Evolutionary conservation across 2,329 filamentous ascomycete genomes (phyloP).

Genomic region (Grosmannia huntii): DNA sequence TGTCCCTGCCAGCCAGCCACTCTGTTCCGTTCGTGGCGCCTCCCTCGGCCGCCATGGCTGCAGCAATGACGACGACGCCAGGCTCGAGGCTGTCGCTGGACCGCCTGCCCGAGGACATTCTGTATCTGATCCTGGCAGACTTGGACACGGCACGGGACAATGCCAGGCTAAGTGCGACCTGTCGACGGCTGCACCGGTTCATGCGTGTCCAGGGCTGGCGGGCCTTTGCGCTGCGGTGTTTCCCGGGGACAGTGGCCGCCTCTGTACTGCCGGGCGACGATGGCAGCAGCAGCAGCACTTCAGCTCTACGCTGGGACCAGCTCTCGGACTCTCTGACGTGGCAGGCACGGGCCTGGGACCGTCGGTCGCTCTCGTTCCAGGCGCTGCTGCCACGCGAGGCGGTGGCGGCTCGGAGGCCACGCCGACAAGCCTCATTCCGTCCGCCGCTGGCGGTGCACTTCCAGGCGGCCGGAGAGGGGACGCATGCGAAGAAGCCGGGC

Average conservation of each 20-base stretch:
- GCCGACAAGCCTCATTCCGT: constrained; percentile 21
- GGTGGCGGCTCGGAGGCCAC: constrained; percentile 14
- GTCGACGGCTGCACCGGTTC: constrained; percentile 25
- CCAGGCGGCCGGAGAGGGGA: constrained; percentile 13
- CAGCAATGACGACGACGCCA: not conserved
- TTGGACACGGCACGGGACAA: constrained; percentile 36
- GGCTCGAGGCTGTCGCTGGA: constrained; percentile 17
- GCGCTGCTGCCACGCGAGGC: constrained; percentile 16
- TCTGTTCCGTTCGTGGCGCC: not conserved
- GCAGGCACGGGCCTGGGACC: constrained; percentile 41
- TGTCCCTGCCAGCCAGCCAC: not conserved
- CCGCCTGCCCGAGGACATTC: constrained; percentile 35
- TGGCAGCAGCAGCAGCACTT: not conserved
- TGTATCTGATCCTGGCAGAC: constrained; percentile 34
- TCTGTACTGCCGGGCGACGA: not conserved
- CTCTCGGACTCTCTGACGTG: constrained; percentile 35
- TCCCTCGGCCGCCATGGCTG: not conserved
- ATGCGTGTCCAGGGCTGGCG: constrained; percentile 33
- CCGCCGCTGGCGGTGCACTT: constrained; percentile 33
- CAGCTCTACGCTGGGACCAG: constrained; percentile 18
- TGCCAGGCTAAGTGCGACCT: constrained; percentile 26
- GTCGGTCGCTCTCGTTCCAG: constrained; percentile 28
- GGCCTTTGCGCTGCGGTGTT: constrained; percentile 32
- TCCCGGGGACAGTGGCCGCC: constrained; percentile 16
- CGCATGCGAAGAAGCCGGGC: not conserved